A percentile compares a stretch with the other conserved stretches of the same genome.
Conservation (phyloP, 2,329 filamentous ascomycete species). For the Lasiodiplodia theobromae region DNA sequence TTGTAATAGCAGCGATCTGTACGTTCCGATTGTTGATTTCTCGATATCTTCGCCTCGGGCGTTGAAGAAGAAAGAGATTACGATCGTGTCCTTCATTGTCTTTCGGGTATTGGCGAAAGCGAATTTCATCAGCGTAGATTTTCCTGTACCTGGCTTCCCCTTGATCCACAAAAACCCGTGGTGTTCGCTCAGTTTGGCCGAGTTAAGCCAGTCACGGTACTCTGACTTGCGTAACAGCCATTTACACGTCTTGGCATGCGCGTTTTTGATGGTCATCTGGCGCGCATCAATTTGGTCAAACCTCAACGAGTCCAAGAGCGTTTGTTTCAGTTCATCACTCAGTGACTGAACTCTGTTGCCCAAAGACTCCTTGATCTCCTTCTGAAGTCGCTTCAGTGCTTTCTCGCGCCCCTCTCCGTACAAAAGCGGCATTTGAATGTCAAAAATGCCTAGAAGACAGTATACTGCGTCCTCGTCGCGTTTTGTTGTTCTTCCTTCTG, state of each 20-base stretch:
- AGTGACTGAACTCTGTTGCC: too few species aligned
- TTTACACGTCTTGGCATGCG: too few species aligned
- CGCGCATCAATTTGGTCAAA: too few species aligned
- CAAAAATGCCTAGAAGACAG: slow-evolving; percentile 26
- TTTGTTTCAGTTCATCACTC: too few species aligned
- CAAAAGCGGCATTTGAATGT: not conserved
- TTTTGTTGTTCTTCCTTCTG: slow-evolving; percentile 4
- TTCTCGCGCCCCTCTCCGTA: not conserved
- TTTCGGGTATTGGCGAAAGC: not conserved
- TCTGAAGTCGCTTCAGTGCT: slow-evolving; percentile 32
- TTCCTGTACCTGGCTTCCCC: slow-evolving; percentile 47
- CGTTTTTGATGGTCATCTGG: too few species aligned
- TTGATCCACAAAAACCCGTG: slow-evolving; percentile 46
- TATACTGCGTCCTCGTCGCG: slow-evolving; percentile 24
- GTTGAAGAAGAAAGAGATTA: slow-evolving; percentile 31
- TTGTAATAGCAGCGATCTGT: too few species aligned
- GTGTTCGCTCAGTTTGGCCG: too few species aligned
- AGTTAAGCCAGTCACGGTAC: too few species aligned
- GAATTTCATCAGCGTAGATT: not conserved
- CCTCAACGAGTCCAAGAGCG: too few species aligned
- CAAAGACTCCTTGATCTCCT: too few species aligned
- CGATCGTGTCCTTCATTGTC: not conserved
- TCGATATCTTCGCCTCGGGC: slow-evolving; percentile 14
- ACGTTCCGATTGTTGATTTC: too few species aligned
- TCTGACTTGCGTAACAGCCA: too few species aligned